Base-by-base conservation (phyloP, 352 stramenopile species). In the Phytophthora foliorum region DNA sequence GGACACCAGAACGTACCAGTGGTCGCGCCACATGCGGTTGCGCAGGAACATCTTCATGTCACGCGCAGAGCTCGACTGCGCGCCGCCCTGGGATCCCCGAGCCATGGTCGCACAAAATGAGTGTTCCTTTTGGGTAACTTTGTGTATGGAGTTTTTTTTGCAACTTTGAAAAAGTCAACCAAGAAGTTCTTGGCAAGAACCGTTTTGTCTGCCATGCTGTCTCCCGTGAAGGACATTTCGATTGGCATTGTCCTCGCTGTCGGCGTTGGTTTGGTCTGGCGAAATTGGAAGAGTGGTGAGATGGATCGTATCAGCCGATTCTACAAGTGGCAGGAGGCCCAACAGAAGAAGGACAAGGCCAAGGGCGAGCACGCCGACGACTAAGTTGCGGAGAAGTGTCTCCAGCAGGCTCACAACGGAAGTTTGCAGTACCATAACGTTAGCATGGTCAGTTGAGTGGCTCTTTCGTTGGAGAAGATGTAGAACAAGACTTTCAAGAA, bases 1-100 rank as follows among this genome's bases (percentile, higher is more conserved):
- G 0, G 80, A 77, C 6, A 76, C 44, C 21, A 95, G 57, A 14
- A 80, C 71, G 57, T 91, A 80, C 79, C 79, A 88, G 64, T 96
- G 80, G 10, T 96, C 88, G 29, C 77, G 74, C 88, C 88, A 94
- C 85, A 93, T 90, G 52, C 88, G 74, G 67, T 96, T 90, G 64
- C 86, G 75, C 48, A 96, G 39, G 60, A 93, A 96, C 74, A 93
- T 80, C 77, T 91, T 92, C 62, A 96, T 80, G 46, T 94, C 84
- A 45, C 75, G 82, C 25, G 79, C 76, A 77, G 91, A 88, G 70
- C 74, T 92, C 22, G 72, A 69, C n/a, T 71, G 67, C 4, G 72
- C 53, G 13, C 77, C 64, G 27, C 77, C 69, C 5, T 55, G 44
- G 32, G 74, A 69, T 3, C 80, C 81, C 6, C 80, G 61, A 19